A percentile compares a stretch with the other conserved stretches of the same genome.
These are phyloP conservation scores for Jimgerdemannia lactiflua DNA, from an alignment of 192 early-diverging fungal genomes.

Conservation along the genomic window DNA sequence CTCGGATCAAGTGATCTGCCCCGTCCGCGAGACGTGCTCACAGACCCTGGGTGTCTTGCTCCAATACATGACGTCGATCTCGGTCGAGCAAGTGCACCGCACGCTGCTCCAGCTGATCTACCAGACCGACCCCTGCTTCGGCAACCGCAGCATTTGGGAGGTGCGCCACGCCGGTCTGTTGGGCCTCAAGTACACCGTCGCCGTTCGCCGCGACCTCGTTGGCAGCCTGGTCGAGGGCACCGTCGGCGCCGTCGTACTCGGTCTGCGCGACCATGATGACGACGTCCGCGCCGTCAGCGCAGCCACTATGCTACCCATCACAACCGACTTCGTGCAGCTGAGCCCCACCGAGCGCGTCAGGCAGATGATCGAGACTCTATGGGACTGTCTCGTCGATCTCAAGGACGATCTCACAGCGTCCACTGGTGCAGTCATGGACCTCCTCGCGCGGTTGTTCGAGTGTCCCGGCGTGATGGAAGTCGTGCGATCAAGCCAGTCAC, in stretches of 20 bases:
- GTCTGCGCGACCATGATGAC: slow-evolving; percentile 86
- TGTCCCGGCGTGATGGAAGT: slow-evolving; percentile 52
- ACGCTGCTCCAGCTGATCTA: slow-evolving; percentile 68
- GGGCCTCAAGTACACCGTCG: slow-evolving; percentile 93
- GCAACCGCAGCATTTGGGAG: slow-evolving; percentile 73
- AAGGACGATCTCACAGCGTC: slow-evolving; percentile 93
- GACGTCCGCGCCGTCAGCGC: slow-evolving; percentile 94
- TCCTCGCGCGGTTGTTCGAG: slow-evolving; percentile 82
- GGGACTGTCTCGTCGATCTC: slow-evolving; percentile 86
- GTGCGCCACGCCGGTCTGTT: slow-evolving; percentile 89
- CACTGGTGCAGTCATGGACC: slow-evolving; percentile 88
- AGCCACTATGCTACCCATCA: slow-evolving; percentile 84
- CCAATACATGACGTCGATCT: slow-evolving; percentile 53
- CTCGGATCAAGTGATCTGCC: slow-evolving; percentile 90
- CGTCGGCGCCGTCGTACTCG: slow-evolving; percentile 80
- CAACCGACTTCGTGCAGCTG: slow-evolving; percentile 69
- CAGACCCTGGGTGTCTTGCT: slow-evolving; percentile 75
- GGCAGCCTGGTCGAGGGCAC: slow-evolving; percentile 68
- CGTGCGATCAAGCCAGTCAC: slow-evolving; percentile 43
- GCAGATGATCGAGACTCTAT: slow-evolving; percentile 74
- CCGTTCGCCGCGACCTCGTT: slow-evolving; percentile 85
- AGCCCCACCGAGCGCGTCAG: slow-evolving; percentile 61
- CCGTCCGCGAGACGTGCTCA: slow-evolving; percentile 94
- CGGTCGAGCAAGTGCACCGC: slow-evolving; percentile 61
- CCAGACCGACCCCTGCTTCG: slow-evolving; percentile 43